phyloP scores from a whole-genome alignment of 805 yeast species.

The Lipomyces yamanashiensis region DNA sequence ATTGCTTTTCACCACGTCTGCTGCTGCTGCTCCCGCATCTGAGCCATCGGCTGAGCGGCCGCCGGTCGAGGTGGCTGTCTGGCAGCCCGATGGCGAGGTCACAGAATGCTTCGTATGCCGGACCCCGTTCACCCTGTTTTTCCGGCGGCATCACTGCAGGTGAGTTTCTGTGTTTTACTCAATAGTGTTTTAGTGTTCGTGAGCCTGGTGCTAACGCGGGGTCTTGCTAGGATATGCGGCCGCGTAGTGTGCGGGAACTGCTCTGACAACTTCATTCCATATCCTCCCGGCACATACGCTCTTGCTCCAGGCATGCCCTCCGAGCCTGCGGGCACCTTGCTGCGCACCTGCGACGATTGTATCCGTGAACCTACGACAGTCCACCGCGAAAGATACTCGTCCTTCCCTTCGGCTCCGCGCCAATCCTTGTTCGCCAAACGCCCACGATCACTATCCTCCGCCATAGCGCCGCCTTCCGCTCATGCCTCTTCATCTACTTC shows the following conservation, averaged over 20 bases:
- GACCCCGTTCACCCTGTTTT: slow-evolving; percentile 59
- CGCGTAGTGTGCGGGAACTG: slow-evolving; percentile 75
- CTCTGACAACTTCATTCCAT: slow-evolving; percentile 57
- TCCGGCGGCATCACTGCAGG: slow-evolving; percentile 82
- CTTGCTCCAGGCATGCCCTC: slow-evolving; percentile 56
- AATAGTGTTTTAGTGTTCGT: slow-evolving; percentile 16
- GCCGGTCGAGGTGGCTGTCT: slow-evolving; percentile 41
- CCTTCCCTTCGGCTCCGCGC: slow-evolving; percentile 12
- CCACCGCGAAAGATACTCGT: slow-evolving; percentile 9
- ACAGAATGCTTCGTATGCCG: slow-evolving; percentile 61
- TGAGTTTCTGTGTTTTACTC: slow-evolving; percentile 38
- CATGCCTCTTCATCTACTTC: slow-evolving; percentile 10
- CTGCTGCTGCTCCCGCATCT: slow-evolving; percentile 2
- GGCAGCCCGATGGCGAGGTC: slow-evolving; percentile 74
- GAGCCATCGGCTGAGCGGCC: slow-evolving; percentile 16
- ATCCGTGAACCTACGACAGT: slow-evolving; percentile 55
- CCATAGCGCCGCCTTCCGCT: slow-evolving; percentile 6
- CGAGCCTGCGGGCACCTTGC: slow-evolving; percentile 60
- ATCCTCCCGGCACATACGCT: slow-evolving; percentile 63
- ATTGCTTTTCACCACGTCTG: slow-evolving; percentile 11
- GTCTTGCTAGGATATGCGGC: slow-evolving; percentile 60
- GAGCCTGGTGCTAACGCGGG: not conserved
- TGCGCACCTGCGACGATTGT: slow-evolving; percentile 78
- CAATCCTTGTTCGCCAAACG: slow-evolving; percentile 3
- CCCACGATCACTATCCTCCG: slow-evolving; percentile 12